Evolutionary conservation across 176 grass and related monocot genomes (phyloP).

Genomic region (Aegilops umbellulata): DNA sequence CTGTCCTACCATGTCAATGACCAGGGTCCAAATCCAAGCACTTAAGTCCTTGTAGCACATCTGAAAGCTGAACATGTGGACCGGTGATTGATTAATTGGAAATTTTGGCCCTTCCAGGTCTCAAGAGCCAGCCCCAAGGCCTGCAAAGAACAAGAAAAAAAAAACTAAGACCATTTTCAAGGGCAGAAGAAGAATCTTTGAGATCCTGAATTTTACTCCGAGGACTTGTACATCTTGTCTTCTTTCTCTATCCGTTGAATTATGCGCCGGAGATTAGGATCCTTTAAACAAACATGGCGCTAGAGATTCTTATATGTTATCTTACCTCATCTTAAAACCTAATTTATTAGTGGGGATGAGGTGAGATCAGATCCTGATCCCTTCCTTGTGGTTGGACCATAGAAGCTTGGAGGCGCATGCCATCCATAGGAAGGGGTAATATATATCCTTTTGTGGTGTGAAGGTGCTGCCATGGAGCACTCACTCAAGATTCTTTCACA

Average conservation of each 20-base stretch:
- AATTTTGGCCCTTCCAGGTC: background rate
- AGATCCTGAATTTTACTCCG: conserved; percentile 30
- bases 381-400: conserved; percentile 35
- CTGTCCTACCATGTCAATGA: too few relatives aligned
- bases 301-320: conserved; percentile 35
- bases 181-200: conserved; percentile 32
- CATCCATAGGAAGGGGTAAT: background rate
- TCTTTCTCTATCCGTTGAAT: background rate
- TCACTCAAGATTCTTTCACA: conserved; percentile 21
- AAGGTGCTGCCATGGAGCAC: conserved; percentile 34
- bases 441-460: background rate
- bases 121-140: conserved; percentile 16
- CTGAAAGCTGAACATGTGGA: conserved; percentile 10
- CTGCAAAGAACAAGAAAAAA: too few relatives aligned
- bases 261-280: background rate
- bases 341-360: conserved; percentile 13
- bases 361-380: conserved; percentile 17
- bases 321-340: conserved; percentile 26
- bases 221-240: conserved; percentile 18
- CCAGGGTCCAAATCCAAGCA: too few relatives aligned
- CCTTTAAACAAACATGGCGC: background rate
- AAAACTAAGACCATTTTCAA: background rate
- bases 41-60: background rate
- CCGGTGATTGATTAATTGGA: background rate
- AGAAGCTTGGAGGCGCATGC: conserved; percentile 31